Percentiles rank a stretch among this genome's conserved stretches.
phyloP scores from a whole-genome alignment of 2,329 filamentous ascomycete species.

The Venturia nashicola region DNA sequence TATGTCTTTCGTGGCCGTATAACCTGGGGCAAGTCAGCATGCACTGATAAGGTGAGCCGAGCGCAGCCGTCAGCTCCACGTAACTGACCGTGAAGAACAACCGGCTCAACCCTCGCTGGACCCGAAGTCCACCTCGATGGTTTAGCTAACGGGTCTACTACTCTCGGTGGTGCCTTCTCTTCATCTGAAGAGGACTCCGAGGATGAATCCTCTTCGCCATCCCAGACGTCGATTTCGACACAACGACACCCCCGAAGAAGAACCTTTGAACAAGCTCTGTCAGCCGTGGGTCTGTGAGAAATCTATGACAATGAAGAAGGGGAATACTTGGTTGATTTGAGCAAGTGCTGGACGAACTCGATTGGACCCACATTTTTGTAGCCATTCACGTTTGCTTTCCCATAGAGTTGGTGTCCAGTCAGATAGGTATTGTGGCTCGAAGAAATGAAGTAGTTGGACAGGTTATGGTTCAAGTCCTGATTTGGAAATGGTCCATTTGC shows the following conservation, averaged over 20 bases:
- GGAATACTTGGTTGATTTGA: background rate
- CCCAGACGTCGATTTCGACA: slow-evolving; percentile 93
- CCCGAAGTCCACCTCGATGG: background rate
- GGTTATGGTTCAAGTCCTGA: slow-evolving; percentile 51
- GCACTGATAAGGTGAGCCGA: background rate
- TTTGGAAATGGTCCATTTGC: slow-evolving; percentile 30
- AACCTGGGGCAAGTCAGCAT: slow-evolving; percentile 25
- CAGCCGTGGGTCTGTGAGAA: background rate
- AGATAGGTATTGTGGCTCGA: slow-evolving; percentile 94
- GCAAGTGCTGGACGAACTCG: background rate
- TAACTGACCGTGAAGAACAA: slow-evolving; percentile 59
- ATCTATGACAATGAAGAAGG: background rate
- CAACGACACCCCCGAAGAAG: slow-evolving; percentile 71
- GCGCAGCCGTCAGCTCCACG: background rate
- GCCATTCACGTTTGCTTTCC: slow-evolving; percentile 61
- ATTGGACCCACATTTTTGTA: slow-evolving; percentile 55
- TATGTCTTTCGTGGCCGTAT: slow-evolving; percentile 76
- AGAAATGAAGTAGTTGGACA: slow-evolving; percentile 87
- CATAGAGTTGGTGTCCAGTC: slow-evolving; percentile 72
- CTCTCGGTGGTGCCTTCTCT: slow-evolving; percentile 4
- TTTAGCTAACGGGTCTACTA: background rate
- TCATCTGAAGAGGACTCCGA: slow-evolving; percentile 9
- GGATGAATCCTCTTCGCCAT: slow-evolving; percentile 41
- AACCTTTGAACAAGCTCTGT: slow-evolving; percentile 34
- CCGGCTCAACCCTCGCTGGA: slow-evolving; percentile 47